Evolutionary conservation across 768 basidiomycete species (phyloP).

Genomic region (Suillus alpinus): DNA sequence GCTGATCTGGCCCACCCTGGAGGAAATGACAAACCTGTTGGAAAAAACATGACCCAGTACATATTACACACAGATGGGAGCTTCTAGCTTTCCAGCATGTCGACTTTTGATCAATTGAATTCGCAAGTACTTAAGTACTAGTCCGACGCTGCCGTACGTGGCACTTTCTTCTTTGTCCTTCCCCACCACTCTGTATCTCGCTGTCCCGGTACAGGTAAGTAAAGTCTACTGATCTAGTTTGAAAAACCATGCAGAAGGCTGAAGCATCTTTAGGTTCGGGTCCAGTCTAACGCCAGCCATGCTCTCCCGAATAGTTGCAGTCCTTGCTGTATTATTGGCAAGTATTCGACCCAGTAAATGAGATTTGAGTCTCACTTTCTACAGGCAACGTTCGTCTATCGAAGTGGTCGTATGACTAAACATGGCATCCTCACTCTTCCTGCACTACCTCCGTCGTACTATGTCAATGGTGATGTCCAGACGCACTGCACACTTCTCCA

Average conservation of each 20-base stretch:
- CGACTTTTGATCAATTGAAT: not conserved
- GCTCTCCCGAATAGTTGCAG: not conserved
- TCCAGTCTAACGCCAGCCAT: not conserved
- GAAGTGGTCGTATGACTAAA: conserved; percentile 39
- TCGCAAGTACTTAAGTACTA: not conserved
- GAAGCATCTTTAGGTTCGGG: not conserved
- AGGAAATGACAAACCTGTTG: too few species aligned
- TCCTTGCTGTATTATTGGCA: not conserved
- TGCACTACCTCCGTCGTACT: conserved; percentile 49
- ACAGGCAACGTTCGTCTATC: conserved; percentile 45
- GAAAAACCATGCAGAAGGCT: not conserved
- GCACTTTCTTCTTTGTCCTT: not conserved
- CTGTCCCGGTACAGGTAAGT: not conserved
- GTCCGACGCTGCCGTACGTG: not conserved
- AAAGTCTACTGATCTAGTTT: not conserved
- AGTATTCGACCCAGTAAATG: not conserved
- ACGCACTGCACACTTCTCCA: conserved; percentile 43
- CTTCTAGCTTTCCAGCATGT: not conserved
- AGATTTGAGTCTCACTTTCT: not conserved
- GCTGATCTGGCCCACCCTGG: too few species aligned
- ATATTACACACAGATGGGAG: not conserved
- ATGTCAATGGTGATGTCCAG: conserved; percentile 46
- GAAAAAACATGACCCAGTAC: too few species aligned
- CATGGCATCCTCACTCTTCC: conserved; percentile 42
- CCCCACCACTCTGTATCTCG: not conserved